Evolutionary conservation across 495 filamentous ascomycete genomes (phyloP), one percentile per base, ranked within the genome.

Genomic region (Staphylotrichum longicolle): DNA sequence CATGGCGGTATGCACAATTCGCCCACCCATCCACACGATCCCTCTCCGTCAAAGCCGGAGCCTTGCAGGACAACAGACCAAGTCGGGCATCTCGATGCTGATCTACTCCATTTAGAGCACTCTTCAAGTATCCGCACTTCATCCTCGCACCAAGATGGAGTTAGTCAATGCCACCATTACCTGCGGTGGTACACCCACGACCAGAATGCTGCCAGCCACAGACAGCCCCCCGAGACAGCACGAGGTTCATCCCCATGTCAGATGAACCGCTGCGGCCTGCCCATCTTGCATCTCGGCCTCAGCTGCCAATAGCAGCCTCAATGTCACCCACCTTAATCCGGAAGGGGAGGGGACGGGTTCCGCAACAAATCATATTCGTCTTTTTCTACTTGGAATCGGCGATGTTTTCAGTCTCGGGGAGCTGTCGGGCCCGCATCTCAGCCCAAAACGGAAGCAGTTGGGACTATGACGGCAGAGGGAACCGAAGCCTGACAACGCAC

Each of bases 331-430:
- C 15, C 46, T 15, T 40, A 20, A 12, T 44, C 47, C 57, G 5
- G 27, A 58, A 58, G 30, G 47, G 44, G 57, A 44, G 44, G 56
- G 11, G 37, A 40, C 57, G 54, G 52, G 20, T 14, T 4, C 20
- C 32, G 14, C 47, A 34, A 44, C 47, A 58, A 63, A 57, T 51
- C 60, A 44, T 39, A 20, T 46, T 32, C n/a, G 4, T 34, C 48
- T 9, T 45, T 34, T 12, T 14, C 20, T 7, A 6, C 9, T 42
- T 6, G 27, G 40, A 44, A 47, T 57, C 53, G 60, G 53, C 60
- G 60, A 62, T 40, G 2, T 35, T 15, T 12, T 11, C 49, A 3
- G 12, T 27, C 45, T 41, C 46, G 44, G 54, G 42, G 52, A 49
- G 27, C 52, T 48, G 52, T 54, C 10, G 27, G 39, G 15, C 3